These are phyloP conservation scores for Mercurialis annua DNA, from an alignment of 345 rosid genomes.

Conservation along the genomic window DNA sequence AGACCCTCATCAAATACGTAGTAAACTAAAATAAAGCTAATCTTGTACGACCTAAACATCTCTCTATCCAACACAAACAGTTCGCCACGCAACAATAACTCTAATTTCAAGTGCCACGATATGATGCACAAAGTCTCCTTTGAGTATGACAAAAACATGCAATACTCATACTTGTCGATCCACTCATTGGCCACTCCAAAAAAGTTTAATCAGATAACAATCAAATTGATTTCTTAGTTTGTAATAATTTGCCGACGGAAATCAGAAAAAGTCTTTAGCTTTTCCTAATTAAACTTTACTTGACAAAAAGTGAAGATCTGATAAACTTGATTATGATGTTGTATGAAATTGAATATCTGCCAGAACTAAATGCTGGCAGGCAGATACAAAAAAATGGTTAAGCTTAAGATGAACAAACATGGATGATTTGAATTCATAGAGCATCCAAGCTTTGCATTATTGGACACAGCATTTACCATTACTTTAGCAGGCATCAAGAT, in stretches of 20 bases:
- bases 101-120: background rate
- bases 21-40: background rate
- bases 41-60: background rate
- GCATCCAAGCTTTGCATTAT: constrained; percentile 23
- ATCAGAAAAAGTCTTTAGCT: background rate
- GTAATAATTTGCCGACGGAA: background rate
- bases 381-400: constrained; percentile 22
- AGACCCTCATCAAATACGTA: too few species aligned
- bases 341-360: constrained; percentile 19
- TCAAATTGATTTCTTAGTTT: background rate
- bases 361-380: constrained; percentile 27
- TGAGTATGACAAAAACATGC: background rate
- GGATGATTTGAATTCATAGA: constrained; percentile 24
- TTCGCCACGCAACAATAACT: background rate
- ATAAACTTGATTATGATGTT: constrained; percentile 16
- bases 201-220: background rate
- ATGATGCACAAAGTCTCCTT: background rate
- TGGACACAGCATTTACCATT: constrained; percentile 17
- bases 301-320: background rate
- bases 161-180: background rate
- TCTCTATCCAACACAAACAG: background rate
- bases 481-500: constrained; percentile 81
- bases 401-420: constrained; percentile 20
- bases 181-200: background rate
- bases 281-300: background rate